A percentile compares a stretch with the other conserved stretches of the same genome.
Conservation (phyloP, 1,139 yeast genomes). For the Geotrichum europaeum region DNA sequence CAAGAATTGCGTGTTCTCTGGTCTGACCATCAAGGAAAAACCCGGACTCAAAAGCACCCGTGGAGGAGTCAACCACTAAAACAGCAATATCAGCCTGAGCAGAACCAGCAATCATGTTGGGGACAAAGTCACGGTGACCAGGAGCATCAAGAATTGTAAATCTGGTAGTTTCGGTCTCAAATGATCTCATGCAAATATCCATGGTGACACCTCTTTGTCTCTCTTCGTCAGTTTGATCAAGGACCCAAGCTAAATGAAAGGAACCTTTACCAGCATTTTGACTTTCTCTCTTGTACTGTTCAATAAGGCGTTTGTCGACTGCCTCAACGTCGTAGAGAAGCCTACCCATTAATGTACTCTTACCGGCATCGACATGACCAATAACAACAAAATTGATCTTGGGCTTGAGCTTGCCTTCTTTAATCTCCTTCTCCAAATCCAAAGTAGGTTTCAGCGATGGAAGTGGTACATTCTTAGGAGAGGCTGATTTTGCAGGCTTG, state of each 20-base stretch:
- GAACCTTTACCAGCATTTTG: constrained; percentile 83
- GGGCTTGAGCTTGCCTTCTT: constrained; percentile 5
- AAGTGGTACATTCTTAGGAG: neutral
- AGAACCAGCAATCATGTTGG: constrained; percentile 98
- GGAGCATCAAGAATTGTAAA: constrained; percentile 97
- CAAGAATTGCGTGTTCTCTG: constrained; percentile 83
- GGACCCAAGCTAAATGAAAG: constrained; percentile 94
- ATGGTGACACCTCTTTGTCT: constrained; percentile 82
- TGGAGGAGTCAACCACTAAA: constrained; percentile 68
- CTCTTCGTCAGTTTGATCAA: constrained; percentile 94
- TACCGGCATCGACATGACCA: constrained; percentile 98
- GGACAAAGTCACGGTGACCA: constrained; percentile 95
- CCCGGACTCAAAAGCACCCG: constrained; percentile 86
- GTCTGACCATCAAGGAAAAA: constrained; percentile 87
- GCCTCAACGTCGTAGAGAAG: constrained; percentile 74
- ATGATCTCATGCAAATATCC: constrained; percentile 79
- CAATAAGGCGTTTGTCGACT: constrained; percentile 69
- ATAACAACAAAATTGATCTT: constrained; percentile 54
- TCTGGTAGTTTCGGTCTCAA: constrained; percentile 57
- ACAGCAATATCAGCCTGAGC: constrained; percentile 73
- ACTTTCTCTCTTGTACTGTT: constrained; percentile 74
- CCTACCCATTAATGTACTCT: constrained; percentile 91
- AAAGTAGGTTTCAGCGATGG: constrained; percentile 11
- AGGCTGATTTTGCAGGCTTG: neutral
- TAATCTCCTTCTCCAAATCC: constrained; percentile 9